phyloP scores from a whole-genome alignment of 257 asterid genomes.

The Hygrophila difformis region DNA sequence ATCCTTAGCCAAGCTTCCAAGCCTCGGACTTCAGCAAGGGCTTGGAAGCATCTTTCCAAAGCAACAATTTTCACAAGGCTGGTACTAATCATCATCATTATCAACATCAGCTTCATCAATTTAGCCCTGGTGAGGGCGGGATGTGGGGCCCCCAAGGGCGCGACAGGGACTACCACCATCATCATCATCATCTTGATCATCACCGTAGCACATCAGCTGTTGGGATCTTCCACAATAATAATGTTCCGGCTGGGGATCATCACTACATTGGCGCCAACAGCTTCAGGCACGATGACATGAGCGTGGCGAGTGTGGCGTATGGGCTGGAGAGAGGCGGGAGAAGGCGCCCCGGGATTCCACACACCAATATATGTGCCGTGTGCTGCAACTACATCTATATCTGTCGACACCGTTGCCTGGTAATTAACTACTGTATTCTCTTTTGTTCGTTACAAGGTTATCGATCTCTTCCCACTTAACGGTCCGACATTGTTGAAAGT shows the following conservation, averaged over 20 bases:
- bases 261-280: constrained; percentile 18
- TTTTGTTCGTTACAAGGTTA: no score
- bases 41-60: constrained; percentile 26
- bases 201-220: no score
- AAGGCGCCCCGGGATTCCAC: constrained; percentile 71
- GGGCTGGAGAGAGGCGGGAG: constrained; percentile 31
- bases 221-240: no score
- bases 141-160: no score
- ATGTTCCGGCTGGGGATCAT: neutral
- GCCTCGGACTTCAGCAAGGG: constrained; percentile 57
- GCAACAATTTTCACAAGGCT: no score
- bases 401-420: constrained; percentile 75
- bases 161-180: neutral
- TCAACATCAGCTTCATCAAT: neutral
- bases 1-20: constrained; percentile 39
- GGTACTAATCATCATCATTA: neutral
- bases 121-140: no score
- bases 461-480: no score
- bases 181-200: constrained; percentile 6
- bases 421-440: constrained; percentile 3
- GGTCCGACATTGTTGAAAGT: no score
- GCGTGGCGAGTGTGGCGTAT: constrained; percentile 15
- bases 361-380: constrained; percentile 67
- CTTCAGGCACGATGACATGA: constrained; percentile 1
- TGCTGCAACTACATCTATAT: constrained; percentile 54